Conservation (phyloP, 2,329 filamentous ascomycete genomes). For the Furcasterigmium furcatum region DNA sequence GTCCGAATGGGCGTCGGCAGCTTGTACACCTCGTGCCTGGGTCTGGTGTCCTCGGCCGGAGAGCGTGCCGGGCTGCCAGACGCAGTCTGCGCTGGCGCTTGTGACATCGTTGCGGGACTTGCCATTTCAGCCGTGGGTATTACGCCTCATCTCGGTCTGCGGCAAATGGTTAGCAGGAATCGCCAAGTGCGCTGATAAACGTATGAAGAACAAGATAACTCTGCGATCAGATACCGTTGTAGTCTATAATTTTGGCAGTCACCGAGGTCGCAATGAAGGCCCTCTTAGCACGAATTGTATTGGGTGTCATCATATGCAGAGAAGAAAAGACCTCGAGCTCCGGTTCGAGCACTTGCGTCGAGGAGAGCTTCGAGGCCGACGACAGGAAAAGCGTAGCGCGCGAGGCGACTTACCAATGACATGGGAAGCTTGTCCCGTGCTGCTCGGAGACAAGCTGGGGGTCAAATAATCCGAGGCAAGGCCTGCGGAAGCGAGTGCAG, state of each 20-base stretch:
- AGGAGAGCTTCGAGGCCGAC: not conserved
- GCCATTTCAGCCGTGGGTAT: slow-evolving; percentile 36
- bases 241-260: slow-evolving; percentile 74
- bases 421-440: slow-evolving; percentile 6
- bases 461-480: not conserved
- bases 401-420: slow-evolving; percentile 15
- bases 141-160: slow-evolving; percentile 45
- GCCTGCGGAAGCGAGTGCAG: not conserved
- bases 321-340: slow-evolving; percentile 13
- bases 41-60: slow-evolving; percentile 24
- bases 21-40: slow-evolving; percentile 68
- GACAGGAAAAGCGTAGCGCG: slow-evolving; percentile 5
- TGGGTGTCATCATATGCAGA: slow-evolving; percentile 58
- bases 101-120: too few relatives aligned
- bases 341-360: slow-evolving; percentile 2
- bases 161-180: slow-evolving; percentile 13
- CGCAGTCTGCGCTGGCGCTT: not conserved
- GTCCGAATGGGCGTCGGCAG: slow-evolving; percentile 77
- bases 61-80: slow-evolving; percentile 13
- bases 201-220: too few relatives aligned
- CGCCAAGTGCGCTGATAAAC: not conserved
- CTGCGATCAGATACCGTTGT: slow-evolving; percentile 91
- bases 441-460: not conserved
- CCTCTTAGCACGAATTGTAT: slow-evolving; percentile 53
- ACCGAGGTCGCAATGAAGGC: slow-evolving; percentile 55